Base-by-base conservation (phyloP, 805 yeast genomes). In the Crinitomyces ghanaensis region DNA sequence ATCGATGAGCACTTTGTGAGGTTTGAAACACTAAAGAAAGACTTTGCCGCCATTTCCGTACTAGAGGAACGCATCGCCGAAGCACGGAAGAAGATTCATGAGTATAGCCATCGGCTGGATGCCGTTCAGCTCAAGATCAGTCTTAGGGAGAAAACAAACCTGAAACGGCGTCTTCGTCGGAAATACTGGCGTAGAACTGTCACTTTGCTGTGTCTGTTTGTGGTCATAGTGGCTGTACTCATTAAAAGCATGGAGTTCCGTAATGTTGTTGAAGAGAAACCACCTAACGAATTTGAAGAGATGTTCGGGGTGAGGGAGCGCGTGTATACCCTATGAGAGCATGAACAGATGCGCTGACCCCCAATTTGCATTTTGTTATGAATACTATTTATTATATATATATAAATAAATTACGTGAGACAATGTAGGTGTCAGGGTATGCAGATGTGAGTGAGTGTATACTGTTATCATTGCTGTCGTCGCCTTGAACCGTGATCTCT, bases 11-110 rank as follows among this genome's bases (percentile, higher is more conserved):
- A 48, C n/a, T 35, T 51, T 21, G 36, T 19, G n/a, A 36, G 35
- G 16, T 39, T 56, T 22, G 34, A 38, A n/a, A 26, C 33, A 4
- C 43, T 56, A 43, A 36, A 41, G 22, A 40, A 38, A 9, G 50
- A 48, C 12, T 39, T 45, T 9, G 36, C 35, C 7, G 37, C 28
- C 5, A 35, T 49, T 13, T 45, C 45, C 4, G 30, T 29, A 2
- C 43, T 56, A 26, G 50, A 49, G 19, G 30, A 28, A 4, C 42
- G 54, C 5, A 41, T 56, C 3, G 28, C 30, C 4, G 31, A 33
- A 8, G 47, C 57, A 6, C 28, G 40, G 9, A 31, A 25, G 3
- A 40, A 42, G 21, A 41, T 56, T 11, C 44, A 41, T 1, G 44
- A 37, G 7, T 48, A 50, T 33, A 41, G 45, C 14, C 36, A 36